A percentile compares a stretch with the other conserved stretches of the same genome.
These are phyloP conservation scores for Chrysochromulina tobinii DNA, from an alignment of 78 protist genomes.

Conservation along the genomic window DNA sequence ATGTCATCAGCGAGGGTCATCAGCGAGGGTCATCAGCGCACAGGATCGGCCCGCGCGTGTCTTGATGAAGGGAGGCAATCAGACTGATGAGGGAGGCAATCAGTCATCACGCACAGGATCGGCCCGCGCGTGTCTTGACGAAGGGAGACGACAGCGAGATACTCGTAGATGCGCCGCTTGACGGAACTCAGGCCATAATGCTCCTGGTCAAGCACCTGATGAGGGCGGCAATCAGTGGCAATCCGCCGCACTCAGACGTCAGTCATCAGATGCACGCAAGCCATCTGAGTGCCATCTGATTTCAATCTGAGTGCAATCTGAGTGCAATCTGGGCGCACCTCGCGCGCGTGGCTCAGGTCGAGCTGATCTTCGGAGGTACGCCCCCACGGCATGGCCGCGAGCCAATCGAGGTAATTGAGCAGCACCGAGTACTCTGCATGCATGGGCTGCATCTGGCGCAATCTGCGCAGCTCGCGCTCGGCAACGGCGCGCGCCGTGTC, in stretches of 20 bases:
- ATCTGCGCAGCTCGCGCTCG: neutral
- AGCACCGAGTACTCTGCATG: neutral
- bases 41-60: too few relatives aligned
- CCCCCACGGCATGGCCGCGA: conserved; percentile 84
- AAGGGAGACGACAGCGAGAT: conserved; percentile 81
- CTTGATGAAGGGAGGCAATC: too few relatives aligned
- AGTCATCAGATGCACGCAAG: too few relatives aligned
- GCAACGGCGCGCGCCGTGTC: neutral
- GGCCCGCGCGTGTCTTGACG: neutral
- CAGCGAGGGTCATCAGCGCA: too few relatives aligned
- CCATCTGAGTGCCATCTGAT: too few relatives aligned
- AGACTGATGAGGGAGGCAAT: too few relatives aligned
- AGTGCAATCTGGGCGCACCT: neutral
- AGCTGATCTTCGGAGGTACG: neutral
- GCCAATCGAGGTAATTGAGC: conserved; percentile 86
- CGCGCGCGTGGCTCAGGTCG: neutral
- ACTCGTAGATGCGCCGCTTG: conserved; percentile 88
- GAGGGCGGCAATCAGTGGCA: too few relatives aligned
- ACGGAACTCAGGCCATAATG: conserved; percentile 7
- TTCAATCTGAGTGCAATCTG: too few relatives aligned
- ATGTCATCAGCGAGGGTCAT: too few relatives aligned
- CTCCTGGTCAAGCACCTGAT: too few relatives aligned
- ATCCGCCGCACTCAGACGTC: too few relatives aligned
- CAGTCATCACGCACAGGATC: conserved; percentile 55
- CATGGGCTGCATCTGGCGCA: neutral